Base-by-base conservation (phyloP, 164 flowering plant genomes). In the Sedum album region DNA sequence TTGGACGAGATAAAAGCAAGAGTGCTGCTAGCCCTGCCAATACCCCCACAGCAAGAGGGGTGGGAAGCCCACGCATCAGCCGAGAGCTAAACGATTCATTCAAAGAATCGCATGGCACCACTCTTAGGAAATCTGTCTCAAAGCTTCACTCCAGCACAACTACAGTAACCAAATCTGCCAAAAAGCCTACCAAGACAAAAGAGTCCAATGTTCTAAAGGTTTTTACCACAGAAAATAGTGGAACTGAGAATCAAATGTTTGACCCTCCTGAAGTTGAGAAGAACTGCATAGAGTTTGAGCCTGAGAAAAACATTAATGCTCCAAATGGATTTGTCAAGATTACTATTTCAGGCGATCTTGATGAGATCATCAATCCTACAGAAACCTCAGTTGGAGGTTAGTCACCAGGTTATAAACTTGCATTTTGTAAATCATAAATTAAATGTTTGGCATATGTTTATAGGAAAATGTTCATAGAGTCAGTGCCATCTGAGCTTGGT, bases 1-100 rank as follows among this genome's bases (percentile, higher is more conserved):
- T 93, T 68, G 96, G 96, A 67, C 85, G 96, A 72, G 72, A 77
- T 71, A 88, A 92, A 74, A 75, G 70, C 73, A 88, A 92, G 75
- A 74, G 69, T 72, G 67, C 73, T 7, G 46, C 53, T 31, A 62
- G 81, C 55, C 69, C 78, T 38, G 41, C 60, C 13, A 78, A 68
- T 63, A 74, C 64, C 46, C 11, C 46, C 66, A 46, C 72, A 14
- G 85, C 80, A 68, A 77, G 72, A 28, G 77, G 67, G 41, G 80
- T 69, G 0, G 60, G 82, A 53, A 66, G 71, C 68, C 85, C 88
- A 53, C 78, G 66, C 60, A 69, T 72, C 31, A 77, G 60, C 68
- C 31, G 53, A 46, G 79, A 75, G 31, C 64, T 62, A 35, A 69
- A 23, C 66, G 78, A 71, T 23, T 2, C 46, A 41, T 14, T 15